Evolutionary conservation across 805 yeast species (phyloP), one percentile per base, ranked within the genome.

Genomic region (Metschnikowia bowlesiae): DNA sequence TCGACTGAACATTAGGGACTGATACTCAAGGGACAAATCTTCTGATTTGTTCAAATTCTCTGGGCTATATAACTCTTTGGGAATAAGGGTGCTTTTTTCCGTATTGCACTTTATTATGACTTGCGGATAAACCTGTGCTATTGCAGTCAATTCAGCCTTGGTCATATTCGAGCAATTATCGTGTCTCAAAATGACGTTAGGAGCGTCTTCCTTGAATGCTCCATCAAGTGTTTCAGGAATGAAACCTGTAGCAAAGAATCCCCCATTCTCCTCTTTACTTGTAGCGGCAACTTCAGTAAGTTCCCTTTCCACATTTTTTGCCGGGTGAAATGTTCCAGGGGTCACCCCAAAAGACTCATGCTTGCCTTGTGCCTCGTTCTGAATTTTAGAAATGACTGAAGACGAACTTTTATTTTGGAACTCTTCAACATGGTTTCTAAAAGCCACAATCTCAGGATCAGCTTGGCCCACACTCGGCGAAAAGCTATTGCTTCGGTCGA

Each of bases 81-180:
- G 61, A 42, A 50, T 39, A 6, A 57, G 40, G 8, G 49, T 41
- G 26, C 58, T 48, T 13, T 28, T 26, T 39, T 55, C 53, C 28
- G 49, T 47, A 37, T 47, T 51, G 35, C 61, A 57, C 28, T 41
- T 14, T 13, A 55, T 47, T 31, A 46, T 42, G n/a, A 57, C 52
- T 14, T 52, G 30, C 6, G 61, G 61, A 28, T 55, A 56, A 11
- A 39, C 32, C 6, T 38, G 16, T 6, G 48, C 18, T 2, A 55
- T 22, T 6, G 44, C 42, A 5, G 22, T 11, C 31, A 55, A 39
- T 14, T 55, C 52, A 5, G 26, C 35, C 8, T n/a, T 32, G 10
- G 54, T 40, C 11, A 53, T 42, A 7, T 50, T 47, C 22, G 40
- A 45, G 40, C 60, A 57, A 35, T 50, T 48, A 22, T n/a, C 34